These are phyloP conservation scores for Phascolomyces articulosus DNA, from an alignment of 371 early-diverging fungal species.

Conservation along the genomic window DNA sequence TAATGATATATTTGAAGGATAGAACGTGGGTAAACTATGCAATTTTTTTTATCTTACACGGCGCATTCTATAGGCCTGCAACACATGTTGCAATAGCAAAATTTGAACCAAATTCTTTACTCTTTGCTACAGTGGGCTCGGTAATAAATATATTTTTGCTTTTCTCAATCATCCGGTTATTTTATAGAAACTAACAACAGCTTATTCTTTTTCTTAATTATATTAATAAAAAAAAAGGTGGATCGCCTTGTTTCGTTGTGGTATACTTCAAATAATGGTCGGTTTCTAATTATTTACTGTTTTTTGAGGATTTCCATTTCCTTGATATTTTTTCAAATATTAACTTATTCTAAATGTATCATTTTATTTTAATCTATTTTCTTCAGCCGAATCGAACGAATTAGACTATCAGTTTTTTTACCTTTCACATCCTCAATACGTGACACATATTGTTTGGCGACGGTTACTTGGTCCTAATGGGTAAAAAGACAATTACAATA, in stretches of 20 bases:
- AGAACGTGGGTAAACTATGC: no score
- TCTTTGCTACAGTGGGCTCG: conserved; percentile 70
- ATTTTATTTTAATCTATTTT: no score
- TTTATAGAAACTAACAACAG: no score
- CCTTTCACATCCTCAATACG: conserved; percentile 70
- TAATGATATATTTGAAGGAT: no score
- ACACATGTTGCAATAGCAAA: conserved; percentile 42
- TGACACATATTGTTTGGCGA: conserved; percentile 74
- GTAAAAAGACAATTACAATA: conserved; percentile 3
- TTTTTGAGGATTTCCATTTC: no score
- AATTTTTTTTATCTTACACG: background rate
- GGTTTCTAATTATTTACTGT: background rate
- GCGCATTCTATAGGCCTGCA: conserved; percentile 23
- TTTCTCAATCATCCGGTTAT: no score
- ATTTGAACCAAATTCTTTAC: conserved; percentile 69
- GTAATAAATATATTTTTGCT: conserved; percentile 31
- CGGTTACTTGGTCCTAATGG: conserved; percentile 40
- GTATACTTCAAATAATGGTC: conserved; percentile 42
- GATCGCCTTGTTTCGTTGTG: conserved; percentile 79
- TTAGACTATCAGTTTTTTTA: conserved; percentile 63
- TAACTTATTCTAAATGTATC: no score
- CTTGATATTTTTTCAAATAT: no score
- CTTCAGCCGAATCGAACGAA: background rate
- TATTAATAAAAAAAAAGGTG: conserved; percentile 30
- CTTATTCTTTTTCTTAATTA: no score